These are phyloP conservation scores for Dactylellina drechsleri DNA, from an alignment of 2,329 filamentous ascomycete species.

Conservation along the genomic window DNA sequence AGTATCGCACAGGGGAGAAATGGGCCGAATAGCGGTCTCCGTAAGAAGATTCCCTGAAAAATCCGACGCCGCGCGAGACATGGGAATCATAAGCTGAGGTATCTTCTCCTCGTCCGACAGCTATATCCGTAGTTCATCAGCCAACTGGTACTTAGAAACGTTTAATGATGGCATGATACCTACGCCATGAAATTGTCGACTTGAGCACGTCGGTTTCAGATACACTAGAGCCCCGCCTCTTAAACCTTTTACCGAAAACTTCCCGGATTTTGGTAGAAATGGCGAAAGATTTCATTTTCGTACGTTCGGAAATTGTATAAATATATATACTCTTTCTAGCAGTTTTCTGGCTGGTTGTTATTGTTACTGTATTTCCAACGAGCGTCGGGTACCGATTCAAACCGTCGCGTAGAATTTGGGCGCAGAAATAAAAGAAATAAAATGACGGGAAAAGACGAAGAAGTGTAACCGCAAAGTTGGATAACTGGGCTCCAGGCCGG, in stretches of 20 bases:
- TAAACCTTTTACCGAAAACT: conserved; percentile 28
- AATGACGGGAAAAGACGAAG: no score
- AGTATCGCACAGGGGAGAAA: conserved; percentile 29
- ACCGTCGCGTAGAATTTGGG: no score
- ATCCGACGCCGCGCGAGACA: conserved; percentile 31
- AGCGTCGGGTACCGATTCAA: no score
- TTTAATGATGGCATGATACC: conserved; percentile 6
- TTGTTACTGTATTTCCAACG: neutral
- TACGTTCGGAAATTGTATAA: neutral
- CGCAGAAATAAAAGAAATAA: no score
- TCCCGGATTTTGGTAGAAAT: conserved; percentile 31
- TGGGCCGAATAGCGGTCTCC: conserved; percentile 31
- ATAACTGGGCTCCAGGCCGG: no score
- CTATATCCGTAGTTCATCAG: conserved; percentile 13
- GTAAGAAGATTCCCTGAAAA: conserved; percentile 29
- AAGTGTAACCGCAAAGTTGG: no score
- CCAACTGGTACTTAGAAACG: neutral
- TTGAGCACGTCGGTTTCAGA: conserved; percentile 31
- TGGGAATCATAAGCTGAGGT: conserved; percentile 35
- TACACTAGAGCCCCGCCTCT: conserved; percentile 29
- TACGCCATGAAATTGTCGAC: conserved; percentile 45
- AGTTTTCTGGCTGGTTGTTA: neutral
- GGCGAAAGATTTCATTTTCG: conserved; percentile 24
- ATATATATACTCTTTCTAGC: neutral
- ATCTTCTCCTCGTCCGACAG: conserved; percentile 22